These are phyloP conservation scores for Pouteria campechiana DNA, from an alignment of 179 eudicot genomes.

Conservation along the genomic window DNA sequence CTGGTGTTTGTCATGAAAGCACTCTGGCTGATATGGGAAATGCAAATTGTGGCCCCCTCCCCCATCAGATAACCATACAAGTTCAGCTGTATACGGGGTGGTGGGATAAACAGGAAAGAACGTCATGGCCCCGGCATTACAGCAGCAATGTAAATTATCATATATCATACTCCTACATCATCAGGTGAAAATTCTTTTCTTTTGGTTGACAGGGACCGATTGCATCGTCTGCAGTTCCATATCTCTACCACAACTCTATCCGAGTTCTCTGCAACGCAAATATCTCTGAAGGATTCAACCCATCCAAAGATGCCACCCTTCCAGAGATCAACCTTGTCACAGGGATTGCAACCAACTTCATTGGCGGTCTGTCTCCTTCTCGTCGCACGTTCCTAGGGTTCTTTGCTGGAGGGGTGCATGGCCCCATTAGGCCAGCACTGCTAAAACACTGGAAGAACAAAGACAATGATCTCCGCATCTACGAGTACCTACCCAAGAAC, in stretches of 20 bases:
- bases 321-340: conserved; percentile 30
- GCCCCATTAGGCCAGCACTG: conserved; percentile 15
- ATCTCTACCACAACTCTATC: conserved; percentile 27
- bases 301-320: conserved; percentile 29
- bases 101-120: no score
- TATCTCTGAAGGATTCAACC: conserved; percentile 35
- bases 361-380: conserved; percentile 9
- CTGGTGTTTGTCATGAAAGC: no score
- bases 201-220: conserved; percentile 42
- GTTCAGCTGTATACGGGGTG: no score
- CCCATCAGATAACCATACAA: no score
- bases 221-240: conserved; percentile 22
- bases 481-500: conserved; percentile 9
- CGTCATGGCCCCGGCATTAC: no score
- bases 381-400: conserved; percentile 25
- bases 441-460: conserved; percentile 23
- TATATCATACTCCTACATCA: no score
- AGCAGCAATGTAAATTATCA: no score
- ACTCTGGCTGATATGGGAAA: no score
- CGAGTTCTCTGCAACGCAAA: conserved; percentile 38
- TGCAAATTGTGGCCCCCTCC: no score
- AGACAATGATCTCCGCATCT: conserved; percentile 18
- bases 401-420: conserved; percentile 29
- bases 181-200: no score
- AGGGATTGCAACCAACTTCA: conserved; percentile 8